Percentiles rank a stretch among this genome's conserved stretches.
phyloP scores from a whole-genome alignment of 495 filamentous ascomycete species.

The Neurospora tetraspora region DNA sequence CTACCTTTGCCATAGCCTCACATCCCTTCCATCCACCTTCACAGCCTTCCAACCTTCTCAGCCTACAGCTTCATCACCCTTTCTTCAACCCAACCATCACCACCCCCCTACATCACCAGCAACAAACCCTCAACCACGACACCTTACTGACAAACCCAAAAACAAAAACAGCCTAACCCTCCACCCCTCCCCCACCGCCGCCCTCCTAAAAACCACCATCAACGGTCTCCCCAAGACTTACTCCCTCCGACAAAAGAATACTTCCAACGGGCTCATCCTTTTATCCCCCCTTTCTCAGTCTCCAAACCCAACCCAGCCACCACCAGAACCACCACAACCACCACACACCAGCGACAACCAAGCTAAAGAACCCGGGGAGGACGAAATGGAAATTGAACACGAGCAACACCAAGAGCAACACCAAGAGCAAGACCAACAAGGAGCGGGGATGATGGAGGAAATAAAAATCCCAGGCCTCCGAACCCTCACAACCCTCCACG shows the following conservation, averaged over 20 bases:
- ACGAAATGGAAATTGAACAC: neutral
- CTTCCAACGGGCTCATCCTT: slow-evolving; percentile 77
- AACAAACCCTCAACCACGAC: neutral
- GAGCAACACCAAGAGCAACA: slow-evolving; percentile 10
- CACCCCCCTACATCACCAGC: neutral
- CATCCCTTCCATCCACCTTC: neutral
- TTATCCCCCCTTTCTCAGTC: slow-evolving; percentile 43
- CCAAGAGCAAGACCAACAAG: slow-evolving; percentile 5
- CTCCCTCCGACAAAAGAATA: slow-evolving; percentile 79
- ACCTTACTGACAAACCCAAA: neutral
- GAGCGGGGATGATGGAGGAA: neutral
- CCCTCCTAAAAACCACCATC: slow-evolving; percentile 55
- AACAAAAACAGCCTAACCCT: slow-evolving; percentile 47
- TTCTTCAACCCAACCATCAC: neutral
- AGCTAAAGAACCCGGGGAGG: neutral
- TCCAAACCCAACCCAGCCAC: too few species aligned
- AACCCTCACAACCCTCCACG: slow-evolving; percentile 58
- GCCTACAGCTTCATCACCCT: neutral
- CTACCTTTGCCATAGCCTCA: neutral
- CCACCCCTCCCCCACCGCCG: slow-evolving; percentile 52
- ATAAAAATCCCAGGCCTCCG: slow-evolving; percentile 36
- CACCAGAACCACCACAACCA: neutral
- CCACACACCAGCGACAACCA: neutral
- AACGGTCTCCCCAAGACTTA: slow-evolving; percentile 49
- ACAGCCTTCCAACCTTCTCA: neutral